phyloP scores from a whole-genome alignment of 768 basidiomycete genomes.

The Naganishia randhawae region DNA sequence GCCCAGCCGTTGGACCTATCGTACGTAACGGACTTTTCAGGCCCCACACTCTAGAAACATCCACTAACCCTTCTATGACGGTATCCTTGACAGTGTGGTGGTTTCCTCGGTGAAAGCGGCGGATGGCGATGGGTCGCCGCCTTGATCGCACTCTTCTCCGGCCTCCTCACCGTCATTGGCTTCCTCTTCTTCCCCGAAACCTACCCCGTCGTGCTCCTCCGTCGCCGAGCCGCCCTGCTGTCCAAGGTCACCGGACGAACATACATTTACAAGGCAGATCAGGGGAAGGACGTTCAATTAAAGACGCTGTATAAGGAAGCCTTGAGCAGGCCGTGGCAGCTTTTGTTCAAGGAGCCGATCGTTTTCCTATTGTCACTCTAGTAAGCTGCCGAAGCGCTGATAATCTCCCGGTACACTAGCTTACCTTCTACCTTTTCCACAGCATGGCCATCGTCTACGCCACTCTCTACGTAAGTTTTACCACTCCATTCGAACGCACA shows the following conservation, averaged over 20 bases:
- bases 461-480: slow-evolving; percentile 34
- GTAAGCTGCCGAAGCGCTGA: neutral
- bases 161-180: slow-evolving; percentile 39
- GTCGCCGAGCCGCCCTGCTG: slow-evolving; percentile 42
- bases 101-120: slow-evolving; percentile 47
- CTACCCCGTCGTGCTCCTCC: slow-evolving; percentile 48
- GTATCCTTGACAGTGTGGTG: slow-evolving; percentile 41
- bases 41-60: neutral
- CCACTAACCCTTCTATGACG: no score
- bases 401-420: neutral
- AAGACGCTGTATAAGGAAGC: slow-evolving; percentile 41
- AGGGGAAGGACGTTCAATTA: slow-evolving; percentile 38
- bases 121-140: slow-evolving; percentile 50
- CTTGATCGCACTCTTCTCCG: slow-evolving; percentile 45
- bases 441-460: slow-evolving; percentile 40
- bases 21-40: neutral
- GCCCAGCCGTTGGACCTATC: slow-evolving; percentile 28
- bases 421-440: neutral
- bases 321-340: slow-evolving; percentile 48
- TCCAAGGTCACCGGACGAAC: slow-evolving; percentile 43
- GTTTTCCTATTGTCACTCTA: slow-evolving; percentile 49
- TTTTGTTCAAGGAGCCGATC: slow-evolving; percentile 51
- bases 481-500: neutral
- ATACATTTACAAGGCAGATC: slow-evolving; percentile 45
- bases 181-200: slow-evolving; percentile 46